Conservation (phyloP, 495 filamentous ascomycete genomes). For the Tuber umbilicatum region DNA sequence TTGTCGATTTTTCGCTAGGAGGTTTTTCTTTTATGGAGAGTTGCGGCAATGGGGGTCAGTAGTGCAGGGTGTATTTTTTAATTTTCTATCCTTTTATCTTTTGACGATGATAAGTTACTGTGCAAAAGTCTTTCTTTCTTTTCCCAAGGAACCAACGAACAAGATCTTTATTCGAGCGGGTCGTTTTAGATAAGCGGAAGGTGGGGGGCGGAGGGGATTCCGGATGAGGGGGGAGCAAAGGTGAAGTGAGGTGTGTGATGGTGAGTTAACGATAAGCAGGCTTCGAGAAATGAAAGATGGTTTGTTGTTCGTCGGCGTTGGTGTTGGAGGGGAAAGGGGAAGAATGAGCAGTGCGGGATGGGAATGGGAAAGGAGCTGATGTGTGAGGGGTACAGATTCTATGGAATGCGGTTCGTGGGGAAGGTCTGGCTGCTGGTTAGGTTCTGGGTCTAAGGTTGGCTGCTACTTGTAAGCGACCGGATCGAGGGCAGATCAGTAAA, state of each 20-base stretch:
- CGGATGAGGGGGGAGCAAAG: slow-evolving; percentile 9
- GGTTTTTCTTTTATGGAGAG: slow-evolving; percentile 14
- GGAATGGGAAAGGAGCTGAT: slow-evolving; percentile 2
- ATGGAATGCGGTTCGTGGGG: slow-evolving; percentile 2
- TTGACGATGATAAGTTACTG: slow-evolving; percentile 1
- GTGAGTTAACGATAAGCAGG: slow-evolving; percentile 5
- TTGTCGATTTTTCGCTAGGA: neutral
- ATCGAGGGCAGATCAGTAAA: neutral
- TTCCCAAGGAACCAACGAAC: slow-evolving; percentile 30
- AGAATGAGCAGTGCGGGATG: neutral
- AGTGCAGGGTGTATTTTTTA: slow-evolving; percentile 24
- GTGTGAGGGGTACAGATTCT: slow-evolving; percentile 3
- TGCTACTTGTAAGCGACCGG: neutral
- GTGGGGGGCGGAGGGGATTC: slow-evolving; percentile 11
- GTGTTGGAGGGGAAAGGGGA: neutral
- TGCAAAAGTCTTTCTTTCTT: slow-evolving; percentile 4
- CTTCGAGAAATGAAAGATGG: neutral
- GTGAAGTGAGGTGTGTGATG: neutral
- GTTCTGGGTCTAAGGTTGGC: neutral
- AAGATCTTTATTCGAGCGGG: slow-evolving; percentile 24
- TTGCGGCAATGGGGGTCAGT: slow-evolving; percentile 15
- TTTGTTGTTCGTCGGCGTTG: neutral
- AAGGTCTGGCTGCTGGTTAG: neutral
- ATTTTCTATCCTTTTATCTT: neutral
- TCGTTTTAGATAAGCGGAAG: slow-evolving; percentile 18